Base-by-base conservation (phyloP, 2,329 filamentous ascomycete genomes). In the Tolypocladium tropicale region DNA sequence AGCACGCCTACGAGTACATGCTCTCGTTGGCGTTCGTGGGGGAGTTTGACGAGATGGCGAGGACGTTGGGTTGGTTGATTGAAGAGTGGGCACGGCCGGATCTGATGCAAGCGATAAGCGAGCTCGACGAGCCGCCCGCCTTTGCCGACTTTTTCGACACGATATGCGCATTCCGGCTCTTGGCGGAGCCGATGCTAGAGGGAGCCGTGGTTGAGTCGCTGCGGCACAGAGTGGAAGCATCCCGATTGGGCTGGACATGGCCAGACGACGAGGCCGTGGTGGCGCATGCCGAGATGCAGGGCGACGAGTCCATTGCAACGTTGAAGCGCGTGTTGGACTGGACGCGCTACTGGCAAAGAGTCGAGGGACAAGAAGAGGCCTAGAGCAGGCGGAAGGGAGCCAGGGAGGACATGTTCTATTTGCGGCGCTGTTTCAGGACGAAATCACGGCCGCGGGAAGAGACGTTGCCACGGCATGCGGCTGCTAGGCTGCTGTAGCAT, bases 11-110 rank as follows among this genome's bases (percentile, higher is more conserved):
- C 61, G 72, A 74, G 2, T 87, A 88, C 64, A 77, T 90, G 66
- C 77, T 84, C 51, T 77, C 81, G 1, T 72, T 90, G 25, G 86
- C 81, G 1, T 77, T 79, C 54, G 68, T 83, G n/a, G 78, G 78
- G 37, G 82, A 89, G 60, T 74, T 76, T 52, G 70, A 78, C 2
- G 82, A 79, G 53, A 81, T 90, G 65, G 74, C 79, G 6, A 72
- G 71, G 4, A 69, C 85, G 6, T 69, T 86, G 16, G 67, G 71
- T 33, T 91, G 85, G 84, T 79, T 86, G 60, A 68, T 79, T 0
- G 61, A 68, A 28, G 69, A 83, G 60, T 77, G 77, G 69, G 64
- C 66, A 6, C 66, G 66, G 25, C 55, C 64, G 30, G 64, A 66
- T 11, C 56, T 70, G 36, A 62, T 70, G 6, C 69, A 72, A 18